Conservation (phyloP, 1,284 basidiomycete species). For the Ganoderma sinense region DNA sequence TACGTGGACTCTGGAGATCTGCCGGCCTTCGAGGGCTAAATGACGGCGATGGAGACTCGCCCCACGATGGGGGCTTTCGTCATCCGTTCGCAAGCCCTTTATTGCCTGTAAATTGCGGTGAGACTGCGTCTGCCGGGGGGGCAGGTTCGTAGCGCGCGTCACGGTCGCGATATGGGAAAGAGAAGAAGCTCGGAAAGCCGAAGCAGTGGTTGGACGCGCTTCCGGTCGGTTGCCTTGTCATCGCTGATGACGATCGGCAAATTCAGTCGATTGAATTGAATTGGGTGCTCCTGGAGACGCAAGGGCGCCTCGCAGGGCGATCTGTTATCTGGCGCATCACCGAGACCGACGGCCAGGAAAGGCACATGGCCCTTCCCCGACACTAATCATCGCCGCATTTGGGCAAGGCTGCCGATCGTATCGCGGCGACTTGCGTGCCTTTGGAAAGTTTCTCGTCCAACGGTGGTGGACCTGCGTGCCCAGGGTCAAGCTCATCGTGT, state of each 20-base stretch:
- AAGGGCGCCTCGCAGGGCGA: constrained; percentile 8
- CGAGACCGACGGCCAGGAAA: constrained; percentile 21
- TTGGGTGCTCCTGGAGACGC: constrained; percentile 27
- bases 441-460: background rate
- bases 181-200: constrained; percentile 26
- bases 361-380: constrained; percentile 13
- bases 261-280: constrained; percentile 26
- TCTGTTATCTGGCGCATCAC: constrained; percentile 32
- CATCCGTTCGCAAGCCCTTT: background rate
- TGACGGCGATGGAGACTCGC: constrained; percentile 10
- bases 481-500: background rate
- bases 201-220: constrained; percentile 22
- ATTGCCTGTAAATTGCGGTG: constrained; percentile 20
- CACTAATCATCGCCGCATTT: background rate
- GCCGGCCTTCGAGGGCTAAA: constrained; percentile 7
- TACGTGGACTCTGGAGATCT: background rate
- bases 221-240: constrained; percentile 30
- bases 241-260: constrained; percentile 33
- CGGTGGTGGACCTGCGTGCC: background rate
- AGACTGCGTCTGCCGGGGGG: constrained; percentile 21
- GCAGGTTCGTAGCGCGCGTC: constrained; percentile 20
- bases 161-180: constrained; percentile 9
- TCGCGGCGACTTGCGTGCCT: background rate
- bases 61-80: background rate
- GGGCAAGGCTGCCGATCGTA: background rate